These are phyloP conservation scores for Phytopythium boreale DNA, from an alignment of 352 stramenopile genomes.

Conservation along the genomic window DNA sequence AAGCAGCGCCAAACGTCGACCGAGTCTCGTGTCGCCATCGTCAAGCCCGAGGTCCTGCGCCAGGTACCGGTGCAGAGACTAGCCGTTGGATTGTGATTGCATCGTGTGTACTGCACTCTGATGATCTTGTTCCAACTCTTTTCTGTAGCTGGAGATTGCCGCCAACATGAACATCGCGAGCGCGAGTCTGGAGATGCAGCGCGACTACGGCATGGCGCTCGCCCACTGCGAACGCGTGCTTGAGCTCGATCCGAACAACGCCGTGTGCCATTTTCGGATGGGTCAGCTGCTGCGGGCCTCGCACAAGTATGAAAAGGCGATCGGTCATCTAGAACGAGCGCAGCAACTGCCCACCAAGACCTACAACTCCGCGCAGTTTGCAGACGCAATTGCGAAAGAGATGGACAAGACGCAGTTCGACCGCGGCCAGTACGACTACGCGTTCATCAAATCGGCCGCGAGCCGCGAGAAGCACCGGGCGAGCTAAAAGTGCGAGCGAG, in stretches of 20 bases:
- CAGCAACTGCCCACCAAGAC: slow-evolving; percentile 11
- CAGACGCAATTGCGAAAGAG: slow-evolving; percentile 44
- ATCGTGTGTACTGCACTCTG: no score
- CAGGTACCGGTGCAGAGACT: slow-evolving; percentile 19
- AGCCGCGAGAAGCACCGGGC: not conserved
- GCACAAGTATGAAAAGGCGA: slow-evolving; percentile 49
- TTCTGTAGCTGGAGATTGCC: slow-evolving; percentile 34
- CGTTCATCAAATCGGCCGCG: slow-evolving; percentile 37
- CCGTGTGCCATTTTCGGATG: slow-evolving; percentile 42
- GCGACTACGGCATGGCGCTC: slow-evolving; percentile 30
- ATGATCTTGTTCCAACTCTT: not conserved
- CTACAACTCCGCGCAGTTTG: slow-evolving; percentile 26
- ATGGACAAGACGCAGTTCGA: slow-evolving; percentile 63
- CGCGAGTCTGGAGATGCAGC: slow-evolving; percentile 63
- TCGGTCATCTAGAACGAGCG: slow-evolving; percentile 25
- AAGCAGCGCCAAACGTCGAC: not conserved
- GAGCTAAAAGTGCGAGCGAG: not conserved
- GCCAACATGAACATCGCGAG: slow-evolving; percentile 67
- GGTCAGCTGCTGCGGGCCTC: slow-evolving; percentile 43
- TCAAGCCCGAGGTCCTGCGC: slow-evolving; percentile 7
- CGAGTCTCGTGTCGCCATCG: not conserved
- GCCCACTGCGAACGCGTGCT: slow-evolving; percentile 46
- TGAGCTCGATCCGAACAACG: slow-evolving; percentile 24
- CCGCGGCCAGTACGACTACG: slow-evolving; percentile 52
- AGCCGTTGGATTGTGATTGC: not conserved